Conservation (phyloP, 2,329 filamentous ascomycete genomes). For the Colletotrichum somersetense region DNA sequence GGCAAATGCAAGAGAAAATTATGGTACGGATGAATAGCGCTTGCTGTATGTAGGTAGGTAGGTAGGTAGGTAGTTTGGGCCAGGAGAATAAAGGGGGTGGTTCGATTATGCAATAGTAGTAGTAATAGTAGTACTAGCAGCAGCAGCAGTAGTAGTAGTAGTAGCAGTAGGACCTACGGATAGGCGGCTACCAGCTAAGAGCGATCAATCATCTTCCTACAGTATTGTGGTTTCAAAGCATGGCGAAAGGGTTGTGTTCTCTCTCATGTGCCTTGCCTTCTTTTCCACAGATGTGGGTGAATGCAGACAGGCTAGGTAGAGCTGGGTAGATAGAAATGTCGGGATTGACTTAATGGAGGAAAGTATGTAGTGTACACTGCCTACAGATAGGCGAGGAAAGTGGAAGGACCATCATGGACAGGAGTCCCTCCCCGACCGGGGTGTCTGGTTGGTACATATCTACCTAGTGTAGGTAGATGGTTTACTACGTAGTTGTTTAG, state of each 20-base stretch:
- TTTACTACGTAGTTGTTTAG: not conserved
- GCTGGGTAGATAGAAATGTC: constrained; percentile 17
- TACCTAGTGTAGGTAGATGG: too few relatives aligned
- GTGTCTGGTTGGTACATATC: not conserved
- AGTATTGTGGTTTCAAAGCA: not conserved
- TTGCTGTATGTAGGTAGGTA: not conserved
- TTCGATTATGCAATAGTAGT: not conserved
- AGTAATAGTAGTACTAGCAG: too few relatives aligned
- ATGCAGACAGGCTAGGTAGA: too few relatives aligned
- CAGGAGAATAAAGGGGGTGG: constrained; percentile 14
- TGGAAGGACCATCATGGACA: not conserved
- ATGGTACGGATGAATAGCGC: constrained; percentile 19
- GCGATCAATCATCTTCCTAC: not conserved
- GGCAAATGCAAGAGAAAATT: constrained; percentile 1
- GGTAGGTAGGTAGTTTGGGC: not conserved
- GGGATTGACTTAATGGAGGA: constrained; percentile 38
- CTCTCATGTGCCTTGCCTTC: constrained; percentile 7
- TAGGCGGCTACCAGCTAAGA: constrained; percentile 22
- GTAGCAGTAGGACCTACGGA: not conserved
- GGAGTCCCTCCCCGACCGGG: constrained; percentile 7
- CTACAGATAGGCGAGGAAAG: too few relatives aligned
- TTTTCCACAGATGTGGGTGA: not conserved
- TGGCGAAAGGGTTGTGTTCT: not conserved
- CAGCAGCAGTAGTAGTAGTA: not conserved
- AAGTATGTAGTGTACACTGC: not conserved